Evolutionary conservation across 768 basidiomycete species (phyloP).

Genomic region (Termitomyces sp.): DNA sequence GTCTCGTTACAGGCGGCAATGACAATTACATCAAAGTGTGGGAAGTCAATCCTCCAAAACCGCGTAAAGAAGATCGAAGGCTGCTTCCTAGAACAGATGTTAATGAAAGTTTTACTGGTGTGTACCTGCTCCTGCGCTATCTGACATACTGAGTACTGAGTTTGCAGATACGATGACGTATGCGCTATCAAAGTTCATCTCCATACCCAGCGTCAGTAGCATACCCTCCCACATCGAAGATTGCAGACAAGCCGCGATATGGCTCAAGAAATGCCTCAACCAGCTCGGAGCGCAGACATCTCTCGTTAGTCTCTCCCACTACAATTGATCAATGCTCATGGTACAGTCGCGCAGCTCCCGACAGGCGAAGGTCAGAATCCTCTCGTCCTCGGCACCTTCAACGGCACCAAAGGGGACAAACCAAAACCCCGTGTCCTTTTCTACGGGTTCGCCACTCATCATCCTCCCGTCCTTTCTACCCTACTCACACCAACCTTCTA

Average conservation of each 20-base stretch:
- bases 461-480: not conserved
- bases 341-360: constrained; percentile 47
- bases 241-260: constrained; percentile 91
- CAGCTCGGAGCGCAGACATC: constrained; percentile 84
- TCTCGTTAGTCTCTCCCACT: constrained; percentile 43
- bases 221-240: constrained; percentile 66
- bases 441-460: constrained; percentile 62
- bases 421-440: constrained; percentile 76
- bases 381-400: constrained; percentile 85
- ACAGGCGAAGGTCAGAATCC: constrained; percentile 78
- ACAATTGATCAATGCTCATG: not conserved
- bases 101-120: constrained; percentile 7
- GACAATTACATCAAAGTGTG: constrained; percentile 85
- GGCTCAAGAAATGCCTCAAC: constrained; percentile 81
- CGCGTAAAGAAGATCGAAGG: constrained; percentile 13
- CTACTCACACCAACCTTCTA: not conserved
- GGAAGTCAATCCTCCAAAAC: constrained; percentile 36
- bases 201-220: constrained; percentile 82
- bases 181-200: constrained; percentile 80
- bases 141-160: not conserved
- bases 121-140: not conserved
- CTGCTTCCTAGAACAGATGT: not conserved
- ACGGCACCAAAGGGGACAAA: constrained; percentile 53
- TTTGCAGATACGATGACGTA: constrained; percentile 66
- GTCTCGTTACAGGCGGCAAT: constrained; percentile 75